A percentile compares a stretch with the other conserved stretches of the same genome.
phyloP scores from a whole-genome alignment of 495 filamentous ascomycete genomes.

The Tetracladium marchalianum region DNA sequence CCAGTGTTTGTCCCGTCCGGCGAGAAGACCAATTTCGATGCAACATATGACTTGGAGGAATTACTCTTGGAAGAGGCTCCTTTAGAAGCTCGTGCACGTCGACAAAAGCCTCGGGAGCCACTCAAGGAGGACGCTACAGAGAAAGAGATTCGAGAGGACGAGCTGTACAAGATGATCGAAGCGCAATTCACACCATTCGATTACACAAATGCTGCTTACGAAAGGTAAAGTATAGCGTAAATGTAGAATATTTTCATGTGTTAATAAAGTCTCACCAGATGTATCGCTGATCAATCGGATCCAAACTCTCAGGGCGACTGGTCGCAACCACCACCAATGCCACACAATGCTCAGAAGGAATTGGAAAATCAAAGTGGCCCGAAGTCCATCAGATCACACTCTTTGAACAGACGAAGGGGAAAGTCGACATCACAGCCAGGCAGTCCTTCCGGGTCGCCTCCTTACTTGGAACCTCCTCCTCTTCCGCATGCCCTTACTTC shows the following conservation, averaged over 20 bases:
- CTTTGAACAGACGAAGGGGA: conserved; percentile 16
- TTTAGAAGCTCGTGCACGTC: conserved; percentile 79
- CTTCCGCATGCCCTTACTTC: conserved; percentile 14
- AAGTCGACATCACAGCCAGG: conserved; percentile 11
- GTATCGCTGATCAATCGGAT: conserved; percentile 18
- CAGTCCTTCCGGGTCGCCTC: conserved; percentile 14
- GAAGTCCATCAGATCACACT: conserved; percentile 19
- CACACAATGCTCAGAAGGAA: conserved; percentile 9
- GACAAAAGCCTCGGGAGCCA: conserved; percentile 86
- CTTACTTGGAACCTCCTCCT: conserved; percentile 10
- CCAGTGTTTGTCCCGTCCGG: conserved; percentile 87
- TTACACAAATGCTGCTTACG: conserved; percentile 69
- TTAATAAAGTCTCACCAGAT: conserved; percentile 16
- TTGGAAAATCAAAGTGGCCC: neutral
- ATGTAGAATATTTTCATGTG: too few relatives aligned
- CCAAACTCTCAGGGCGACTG: conserved; percentile 11
- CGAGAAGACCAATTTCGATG: conserved; percentile 98
- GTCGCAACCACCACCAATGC: conserved; percentile 18
- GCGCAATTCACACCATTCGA: conserved; percentile 92
- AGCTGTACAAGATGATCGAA: conserved; percentile 90
- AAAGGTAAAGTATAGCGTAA: conserved; percentile 31
- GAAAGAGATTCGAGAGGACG: conserved; percentile 89
- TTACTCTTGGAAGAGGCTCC: conserved; percentile 90
- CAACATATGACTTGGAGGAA: conserved; percentile 95
- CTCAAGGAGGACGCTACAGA: conserved; percentile 91